Conservation (phyloP, 495 filamentous ascomycete genomes). For the Penicillium lividum region DNA sequence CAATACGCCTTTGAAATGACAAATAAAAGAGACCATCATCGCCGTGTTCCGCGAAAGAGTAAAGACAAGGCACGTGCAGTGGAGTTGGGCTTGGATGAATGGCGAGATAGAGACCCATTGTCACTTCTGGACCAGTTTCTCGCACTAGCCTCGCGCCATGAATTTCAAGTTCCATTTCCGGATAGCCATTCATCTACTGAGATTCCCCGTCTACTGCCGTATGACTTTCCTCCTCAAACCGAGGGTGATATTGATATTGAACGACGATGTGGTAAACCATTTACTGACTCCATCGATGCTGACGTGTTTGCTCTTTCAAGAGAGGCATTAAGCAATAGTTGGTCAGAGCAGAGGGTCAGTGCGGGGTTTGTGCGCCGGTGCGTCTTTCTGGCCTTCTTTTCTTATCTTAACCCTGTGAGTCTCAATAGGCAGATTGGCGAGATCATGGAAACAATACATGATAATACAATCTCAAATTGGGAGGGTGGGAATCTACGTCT, state of each 20-base stretch:
- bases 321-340: too few relatives aligned
- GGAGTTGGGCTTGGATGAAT: neutral
- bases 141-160: neutral
- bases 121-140: slow-evolving; percentile 5
- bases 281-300: too few relatives aligned
- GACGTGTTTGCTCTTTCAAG: too few relatives aligned
- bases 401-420: too few relatives aligned
- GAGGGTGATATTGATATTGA: slow-evolving; percentile 7
- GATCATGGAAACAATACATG: too few relatives aligned
- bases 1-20: slow-evolving; percentile 16
- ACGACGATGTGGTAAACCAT: too few relatives aligned
- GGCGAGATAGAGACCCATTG: neutral
- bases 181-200: neutral
- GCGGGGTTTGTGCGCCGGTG: too few relatives aligned
- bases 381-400: too few relatives aligned
- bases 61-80: slow-evolving; percentile 3
- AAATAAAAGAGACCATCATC: slow-evolving; percentile 9
- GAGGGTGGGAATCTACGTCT: too few relatives aligned
- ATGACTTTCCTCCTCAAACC: slow-evolving; percentile 2
- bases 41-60: slow-evolving; percentile 7
- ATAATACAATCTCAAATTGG: too few relatives aligned
- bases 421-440: too few relatives aligned
- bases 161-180: neutral
- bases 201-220: neutral
- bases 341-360: too few relatives aligned